These are phyloP conservation scores for Malassezia vespertilionis DNA, from an alignment of 1,284 basidiomycete species.

Conservation along the genomic window DNA sequence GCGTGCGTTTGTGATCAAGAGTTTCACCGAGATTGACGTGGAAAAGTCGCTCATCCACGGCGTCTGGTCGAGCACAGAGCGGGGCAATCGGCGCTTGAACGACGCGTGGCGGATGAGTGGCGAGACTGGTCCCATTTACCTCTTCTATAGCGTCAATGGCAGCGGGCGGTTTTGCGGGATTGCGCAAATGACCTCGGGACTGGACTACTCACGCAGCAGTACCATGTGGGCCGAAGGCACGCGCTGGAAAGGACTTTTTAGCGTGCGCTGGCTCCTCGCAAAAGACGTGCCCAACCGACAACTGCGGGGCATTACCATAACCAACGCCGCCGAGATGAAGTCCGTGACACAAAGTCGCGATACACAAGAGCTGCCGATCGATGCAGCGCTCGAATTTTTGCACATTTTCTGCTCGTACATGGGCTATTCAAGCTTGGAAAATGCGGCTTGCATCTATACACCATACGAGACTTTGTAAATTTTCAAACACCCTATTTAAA, in stretches of 20 bases:
- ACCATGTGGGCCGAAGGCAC: slow-evolving; percentile 45
- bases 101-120: slow-evolving; percentile 26
- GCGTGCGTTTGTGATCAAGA: slow-evolving; percentile 46
- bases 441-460: not conserved
- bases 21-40: slow-evolving; percentile 44
- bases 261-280: slow-evolving; percentile 43
- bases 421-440: not conserved
- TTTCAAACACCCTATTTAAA: slow-evolving; percentile 6
- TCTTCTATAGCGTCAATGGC: slow-evolving; percentile 46
- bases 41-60: slow-evolving; percentile 41
- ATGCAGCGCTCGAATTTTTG: slow-evolving; percentile 30
- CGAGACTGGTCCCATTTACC: slow-evolving; percentile 32
- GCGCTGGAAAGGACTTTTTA: slow-evolving; percentile 46
- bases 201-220: slow-evolving; percentile 37
- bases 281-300: slow-evolving; percentile 43
- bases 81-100: slow-evolving; percentile 43
- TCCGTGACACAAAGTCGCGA: slow-evolving; percentile 44
- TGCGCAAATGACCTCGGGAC: slow-evolving; percentile 41
- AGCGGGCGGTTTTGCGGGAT: slow-evolving; percentile 45
- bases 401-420: slow-evolving; percentile 24
- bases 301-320: slow-evolving; percentile 35
- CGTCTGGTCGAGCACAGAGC: slow-evolving; percentile 46
- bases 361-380: slow-evolving; percentile 40
- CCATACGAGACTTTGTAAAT: not conserved
- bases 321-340: slow-evolving; percentile 24